Percentiles rank a stretch among this genome's conserved stretches.
These are phyloP conservation scores for Fusarium sp. DNA, from an alignment of 2,329 filamentous ascomycete genomes.

Conservation along the genomic window DNA sequence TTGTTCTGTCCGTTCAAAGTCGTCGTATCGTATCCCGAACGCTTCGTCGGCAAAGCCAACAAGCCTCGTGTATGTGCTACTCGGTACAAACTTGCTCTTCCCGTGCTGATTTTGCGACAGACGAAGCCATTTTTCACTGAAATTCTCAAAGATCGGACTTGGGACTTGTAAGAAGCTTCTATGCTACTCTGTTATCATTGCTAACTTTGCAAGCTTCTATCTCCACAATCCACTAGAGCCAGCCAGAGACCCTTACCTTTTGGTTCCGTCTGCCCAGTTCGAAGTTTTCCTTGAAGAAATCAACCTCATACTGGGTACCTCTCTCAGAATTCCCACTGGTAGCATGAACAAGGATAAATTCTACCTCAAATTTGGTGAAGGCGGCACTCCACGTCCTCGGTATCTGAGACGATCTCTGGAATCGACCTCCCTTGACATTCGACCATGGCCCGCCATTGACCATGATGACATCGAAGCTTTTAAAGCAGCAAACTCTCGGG, in stretches of 20 bases:
- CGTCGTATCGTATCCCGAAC: slow-evolving; percentile 67
- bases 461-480: slow-evolving; percentile 50
- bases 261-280: slow-evolving; percentile 76
- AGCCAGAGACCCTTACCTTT: slow-evolving; percentile 65
- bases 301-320: slow-evolving; percentile 66
- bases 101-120: slow-evolving; percentile 46
- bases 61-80: slow-evolving; percentile 56
- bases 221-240: slow-evolving; percentile 64
- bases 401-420: slow-evolving; percentile 71
- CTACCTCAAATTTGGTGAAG: slow-evolving; percentile 68
- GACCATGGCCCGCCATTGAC: slow-evolving; percentile 51
- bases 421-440: slow-evolving; percentile 50
- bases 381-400: slow-evolving; percentile 71
- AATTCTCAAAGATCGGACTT: slow-evolving; percentile 69
- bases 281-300: slow-evolving; percentile 71
- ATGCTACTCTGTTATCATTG: not conserved
- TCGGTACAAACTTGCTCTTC: not conserved
- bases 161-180: slow-evolving; percentile 75
- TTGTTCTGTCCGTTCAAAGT: slow-evolving; percentile 64
- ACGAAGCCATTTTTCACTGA: slow-evolving; percentile 64
- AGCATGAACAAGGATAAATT: slow-evolving; percentile 64
- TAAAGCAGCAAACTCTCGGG: slow-evolving; percentile 33
- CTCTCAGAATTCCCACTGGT: slow-evolving; percentile 68
- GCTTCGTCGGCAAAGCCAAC: slow-evolving; percentile 67
- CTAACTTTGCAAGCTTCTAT: slow-evolving; percentile 68